Evolutionary conservation across 108 stramenopile genomes (phyloP), one percentile per base, ranked within the genome.

Genomic region (Fistulifera solaris): DNA sequence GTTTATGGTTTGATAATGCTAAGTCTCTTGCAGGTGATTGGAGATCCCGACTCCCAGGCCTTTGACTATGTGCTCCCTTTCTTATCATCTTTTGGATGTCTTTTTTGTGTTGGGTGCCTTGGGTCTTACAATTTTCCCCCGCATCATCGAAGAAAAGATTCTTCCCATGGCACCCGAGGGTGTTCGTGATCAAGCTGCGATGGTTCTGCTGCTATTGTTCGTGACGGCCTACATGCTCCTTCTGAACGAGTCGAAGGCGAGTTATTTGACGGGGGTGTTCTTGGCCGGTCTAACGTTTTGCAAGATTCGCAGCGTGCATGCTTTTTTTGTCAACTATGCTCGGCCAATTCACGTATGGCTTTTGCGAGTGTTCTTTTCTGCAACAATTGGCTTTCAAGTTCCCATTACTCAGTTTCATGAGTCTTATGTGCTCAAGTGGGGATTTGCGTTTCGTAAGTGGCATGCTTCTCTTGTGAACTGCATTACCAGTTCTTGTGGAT

Each of bases 361-460:
- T 27, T 42, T 80, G 0, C 58, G 74, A 31, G 63, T 80, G 11
- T 80, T 80, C 66, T 80, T 80, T 47, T 62, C 79, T 8, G 73
- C 73, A 0, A 65, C 77, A 1, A 79, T 79, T 56, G 77, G 59
- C 4, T 59, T 59, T 38, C 52, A 62, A 44, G 61, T 62, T 1
- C 61, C 61, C 1, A 38, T 62, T 22, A 53, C 1, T 15, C 26
- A 38, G 3, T 73, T 76, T 18, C 23, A 21, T 1, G 54, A 63
- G 27, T 45, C 48, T 16, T 54, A 57, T 21, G 68, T 75, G 0
- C 58, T 77, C 0, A 54, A 57, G 0, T 67, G 66, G 70, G 77
- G 77, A n/a, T 63, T 58, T 57, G 50, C 27, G 23, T 49, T 58
- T 24, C 28, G 61, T 62, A 52, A 52, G 61, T 40, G 7, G 31